phyloP scores from a whole-genome alignment of 2,329 filamentous ascomycete species.

The Dactylellina cionopaga region DNA sequence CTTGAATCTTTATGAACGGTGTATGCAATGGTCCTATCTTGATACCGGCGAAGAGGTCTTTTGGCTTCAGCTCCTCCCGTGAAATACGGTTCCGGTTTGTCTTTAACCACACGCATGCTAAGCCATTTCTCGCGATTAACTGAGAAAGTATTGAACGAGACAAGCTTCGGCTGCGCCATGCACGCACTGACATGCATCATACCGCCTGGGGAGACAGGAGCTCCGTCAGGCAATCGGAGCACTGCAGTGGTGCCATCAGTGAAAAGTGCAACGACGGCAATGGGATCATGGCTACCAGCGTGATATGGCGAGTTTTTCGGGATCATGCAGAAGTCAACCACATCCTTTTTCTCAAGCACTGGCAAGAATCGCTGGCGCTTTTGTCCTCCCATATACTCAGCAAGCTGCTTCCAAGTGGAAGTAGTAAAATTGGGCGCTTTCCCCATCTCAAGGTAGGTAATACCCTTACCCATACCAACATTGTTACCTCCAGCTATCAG shows the following conservation, averaged over 20 bases:
- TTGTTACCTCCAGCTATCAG: conserved; percentile 83
- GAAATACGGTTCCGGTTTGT: conserved; percentile 76
- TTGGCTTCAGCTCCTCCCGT: conserved; percentile 80
- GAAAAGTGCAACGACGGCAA: conserved; percentile 81
- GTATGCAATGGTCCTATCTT: conserved; percentile 79
- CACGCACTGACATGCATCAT: conserved; percentile 87
- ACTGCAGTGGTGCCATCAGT: conserved; percentile 89
- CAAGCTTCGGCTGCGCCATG: conserved; percentile 89
- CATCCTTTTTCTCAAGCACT: conserved; percentile 79
- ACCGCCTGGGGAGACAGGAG: conserved; percentile 90
- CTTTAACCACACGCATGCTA: conserved; percentile 84
- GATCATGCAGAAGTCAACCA: conserved; percentile 82
- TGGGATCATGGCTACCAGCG: conserved; percentile 85
- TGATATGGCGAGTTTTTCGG: conserved; percentile 87
- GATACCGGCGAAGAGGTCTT: conserved; percentile 77
- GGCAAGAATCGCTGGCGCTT: conserved; percentile 77
- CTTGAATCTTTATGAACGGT: conserved; percentile 91
- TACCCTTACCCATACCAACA: conserved; percentile 74
- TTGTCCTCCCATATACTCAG: conserved; percentile 79
- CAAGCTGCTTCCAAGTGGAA: conserved; percentile 84
- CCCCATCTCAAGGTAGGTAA: conserved; percentile 91
- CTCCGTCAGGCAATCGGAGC: conserved; percentile 89
- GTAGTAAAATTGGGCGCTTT: conserved; percentile 89
- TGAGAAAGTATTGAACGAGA: conserved; percentile 74
- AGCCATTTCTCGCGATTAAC: conserved; percentile 86